A percentile compares a stretch with the other conserved stretches of the same genome.
phyloP scores from a whole-genome alignment of 352 stramenopile species.

The Pythium oligandrum region DNA sequence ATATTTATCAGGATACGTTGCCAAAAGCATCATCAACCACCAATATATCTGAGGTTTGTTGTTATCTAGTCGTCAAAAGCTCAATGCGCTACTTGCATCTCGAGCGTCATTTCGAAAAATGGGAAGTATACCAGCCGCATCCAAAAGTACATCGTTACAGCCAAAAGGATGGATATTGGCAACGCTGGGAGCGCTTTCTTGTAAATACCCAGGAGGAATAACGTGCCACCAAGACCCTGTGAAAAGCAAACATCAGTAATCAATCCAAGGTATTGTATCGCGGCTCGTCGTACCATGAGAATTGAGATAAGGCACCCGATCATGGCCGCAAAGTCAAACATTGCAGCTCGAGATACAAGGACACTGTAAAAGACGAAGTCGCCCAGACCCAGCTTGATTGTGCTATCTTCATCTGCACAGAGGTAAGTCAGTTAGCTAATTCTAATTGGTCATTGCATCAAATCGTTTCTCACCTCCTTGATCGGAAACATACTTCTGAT shows the following conservation, averaged over 20 bases:
- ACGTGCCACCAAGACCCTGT: constrained; percentile 87
- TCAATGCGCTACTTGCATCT: constrained; percentile 28
- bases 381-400: constrained; percentile 94
- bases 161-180: constrained; percentile 91
- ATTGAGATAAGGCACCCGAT: constrained; percentile 89
- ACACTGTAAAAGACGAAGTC: constrained; percentile 99
- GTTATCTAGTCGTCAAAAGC: constrained; percentile 24
- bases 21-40: constrained; percentile 29
- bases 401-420: constrained; percentile 61
- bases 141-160: constrained; percentile 80
- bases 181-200: constrained; percentile 95
- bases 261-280: neutral
- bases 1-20: constrained; percentile 59
- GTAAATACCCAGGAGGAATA: constrained; percentile 95
- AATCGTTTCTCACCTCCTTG: constrained; percentile 29
- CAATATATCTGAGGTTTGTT: constrained; percentile 22
- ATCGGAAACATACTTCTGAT: constrained; percentile 63
- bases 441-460: too few species aligned
- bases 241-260: constrained; percentile 9
- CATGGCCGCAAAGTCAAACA: constrained; percentile 95
- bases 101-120: constrained; percentile 30
- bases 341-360: constrained; percentile 94
- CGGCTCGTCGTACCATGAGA: constrained; percentile 75
- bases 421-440: too few species aligned
- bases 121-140: constrained; percentile 66